Evolutionary conservation across 2,329 filamentous ascomycete genomes (phyloP).

Genomic region (Epichloe coenophiala): DNA sequence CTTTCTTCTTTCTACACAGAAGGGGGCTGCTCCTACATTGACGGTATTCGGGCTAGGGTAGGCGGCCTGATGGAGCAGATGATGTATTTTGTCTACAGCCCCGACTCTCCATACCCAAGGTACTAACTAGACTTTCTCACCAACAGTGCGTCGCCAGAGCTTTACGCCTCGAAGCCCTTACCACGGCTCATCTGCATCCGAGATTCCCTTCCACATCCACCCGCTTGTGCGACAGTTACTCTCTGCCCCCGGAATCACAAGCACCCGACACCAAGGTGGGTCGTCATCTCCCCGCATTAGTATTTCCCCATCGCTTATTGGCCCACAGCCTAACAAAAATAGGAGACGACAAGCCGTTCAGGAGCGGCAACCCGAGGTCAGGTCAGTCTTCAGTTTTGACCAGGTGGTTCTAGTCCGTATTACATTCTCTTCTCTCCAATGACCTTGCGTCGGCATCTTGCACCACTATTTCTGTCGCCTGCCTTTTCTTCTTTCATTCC

Average conservation of each 20-base stretch:
- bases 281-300: constrained; percentile 10
- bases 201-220: background rate
- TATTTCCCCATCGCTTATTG: constrained; percentile 16
- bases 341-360: background rate
- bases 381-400: background rate
- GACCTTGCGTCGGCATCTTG: background rate
- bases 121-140: too few relatives aligned
- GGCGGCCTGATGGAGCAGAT: too few relatives aligned
- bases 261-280: background rate
- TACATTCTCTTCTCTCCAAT: background rate
- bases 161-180: background rate
- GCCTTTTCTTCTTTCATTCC: background rate
- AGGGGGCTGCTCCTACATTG: too few relatives aligned
- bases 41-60: too few relatives aligned
- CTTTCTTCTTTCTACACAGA: too few relatives aligned
- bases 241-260: background rate
- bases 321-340: constrained; percentile 1
- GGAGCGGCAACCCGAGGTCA: background rate
- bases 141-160: too few relatives aligned
- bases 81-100: too few relatives aligned
- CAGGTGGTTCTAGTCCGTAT: background rate
- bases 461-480: background rate
- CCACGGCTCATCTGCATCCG: background rate
- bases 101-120: too few relatives aligned
- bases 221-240: background rate